Base-by-base conservation (phyloP, 257 asterid species). In the Solanum piurae region DNA sequence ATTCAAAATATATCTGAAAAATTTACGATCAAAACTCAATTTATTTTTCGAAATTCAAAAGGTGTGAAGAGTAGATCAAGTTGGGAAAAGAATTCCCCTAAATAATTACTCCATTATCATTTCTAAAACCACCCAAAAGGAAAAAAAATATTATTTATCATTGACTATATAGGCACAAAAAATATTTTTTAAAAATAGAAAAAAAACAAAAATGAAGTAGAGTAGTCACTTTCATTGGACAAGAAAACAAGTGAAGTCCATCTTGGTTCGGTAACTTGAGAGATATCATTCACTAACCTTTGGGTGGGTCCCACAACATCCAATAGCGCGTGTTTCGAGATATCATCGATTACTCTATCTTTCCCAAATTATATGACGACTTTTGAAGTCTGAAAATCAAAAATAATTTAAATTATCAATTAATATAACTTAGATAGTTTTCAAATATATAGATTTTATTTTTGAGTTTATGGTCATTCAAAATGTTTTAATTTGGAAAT, bases 301-400 rank as follows among this genome's bases (percentile, higher is more conserved):
- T 20, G 60, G 20, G 82, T 25, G 42, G 82, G 86, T 29, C 85
- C 85, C 69, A 46, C 85, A 29, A 16, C 85, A 80, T 80, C 85
- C 18, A 75, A 37, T 40, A 73, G 85, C 87, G 64, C 71, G 52
- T 55, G 73, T 27, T 23, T 2, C 31, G 4, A 52, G 62, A 16
- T 1, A 16, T 52, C 62, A 2, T 49, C 60, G 8, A 52, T 3
- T 52, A 52, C 9, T 52, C 3, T 16, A 2, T 52, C 0, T 0
- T 1, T 52, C 0, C 0, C 10, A 55, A 20, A 3, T 55, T 55
- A 55, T 18, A 55, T 55, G 0, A 2, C 2, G 1, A 16, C 0
- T 55, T 55, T 18, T 2, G 1, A 10, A n/a, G 0, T 64, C n/a
- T 7, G 1, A n/a, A 7, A 64, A 12, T 64, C 0, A 27, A 23